These are phyloP conservation scores for Neofusicoccum parvum DNA, from an alignment of 2,329 filamentous ascomycete species.

Conservation along the genomic window DNA sequence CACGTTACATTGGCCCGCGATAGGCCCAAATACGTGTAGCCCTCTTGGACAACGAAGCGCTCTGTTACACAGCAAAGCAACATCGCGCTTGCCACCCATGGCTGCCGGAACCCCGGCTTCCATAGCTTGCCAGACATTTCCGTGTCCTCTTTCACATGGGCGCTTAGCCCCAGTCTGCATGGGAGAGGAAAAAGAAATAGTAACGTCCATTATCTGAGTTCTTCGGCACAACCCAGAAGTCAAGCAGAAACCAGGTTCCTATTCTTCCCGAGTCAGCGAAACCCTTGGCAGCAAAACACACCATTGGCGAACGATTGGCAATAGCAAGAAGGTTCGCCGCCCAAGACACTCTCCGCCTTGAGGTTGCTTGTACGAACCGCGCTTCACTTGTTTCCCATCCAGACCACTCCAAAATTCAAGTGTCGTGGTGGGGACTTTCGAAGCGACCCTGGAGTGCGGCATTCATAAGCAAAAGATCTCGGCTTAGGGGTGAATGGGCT, in stretches of 20 bases:
- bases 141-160: not conserved
- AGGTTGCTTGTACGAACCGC: not conserved
- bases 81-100: not conserved
- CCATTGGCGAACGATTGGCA: not conserved
- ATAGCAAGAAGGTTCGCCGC: not conserved
- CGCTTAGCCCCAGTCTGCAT: not conserved
- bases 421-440: not conserved
- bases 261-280: not conserved
- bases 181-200: not conserved
- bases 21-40: too few relatives aligned
- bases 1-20: too few relatives aligned
- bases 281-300: not conserved
- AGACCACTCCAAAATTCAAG: not conserved
- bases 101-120: too few relatives aligned
- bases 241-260: not conserved
- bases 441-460: not conserved
- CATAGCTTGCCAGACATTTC: not conserved
- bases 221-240: not conserved
- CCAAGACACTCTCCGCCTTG: not conserved
- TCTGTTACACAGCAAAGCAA: not conserved
- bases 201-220: not conserved
- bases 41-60: too few relatives aligned
- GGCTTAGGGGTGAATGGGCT: not conserved
- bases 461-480: too few relatives aligned
- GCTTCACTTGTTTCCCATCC: not conserved